phyloP scores from a whole-genome alignment of 805 yeast species.

The Blastobotrys mokoenaii region DNA sequence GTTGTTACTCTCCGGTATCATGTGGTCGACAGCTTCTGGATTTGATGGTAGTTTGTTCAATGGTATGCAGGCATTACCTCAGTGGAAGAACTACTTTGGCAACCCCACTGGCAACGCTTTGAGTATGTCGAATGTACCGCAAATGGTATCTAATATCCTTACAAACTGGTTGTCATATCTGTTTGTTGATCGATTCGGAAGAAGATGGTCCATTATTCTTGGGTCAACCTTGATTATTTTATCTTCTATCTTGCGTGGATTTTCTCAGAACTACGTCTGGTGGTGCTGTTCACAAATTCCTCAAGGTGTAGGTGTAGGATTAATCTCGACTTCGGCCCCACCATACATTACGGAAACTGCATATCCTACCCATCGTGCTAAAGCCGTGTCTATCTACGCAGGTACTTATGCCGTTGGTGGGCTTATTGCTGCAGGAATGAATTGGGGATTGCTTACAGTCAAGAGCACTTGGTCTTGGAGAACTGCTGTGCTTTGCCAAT shows the following conservation, averaged over 20 bases:
- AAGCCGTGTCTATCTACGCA: slow-evolving; percentile 52
- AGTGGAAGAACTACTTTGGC: slow-evolving; percentile 11
- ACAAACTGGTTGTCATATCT: slow-evolving; percentile 47
- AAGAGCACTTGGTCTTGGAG: slow-evolving; percentile 54
- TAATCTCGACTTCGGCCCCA: slow-evolving; percentile 69
- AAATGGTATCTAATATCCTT: slow-evolving; percentile 35
- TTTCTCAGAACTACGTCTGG: slow-evolving; percentile 41
- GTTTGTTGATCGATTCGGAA: slow-evolving; percentile 52
- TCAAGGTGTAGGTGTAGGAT: slow-evolving; percentile 68
- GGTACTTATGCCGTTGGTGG: slow-evolving; percentile 66
- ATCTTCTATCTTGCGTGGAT: slow-evolving; percentile 46
- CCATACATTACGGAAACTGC: slow-evolving; percentile 72
- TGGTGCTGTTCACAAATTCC: slow-evolving; percentile 62
- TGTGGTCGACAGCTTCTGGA: slow-evolving; percentile 10
- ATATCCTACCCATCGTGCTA: slow-evolving; percentile 56
- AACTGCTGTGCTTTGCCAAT: slow-evolving; percentile 65
- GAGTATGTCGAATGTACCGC: slow-evolving; percentile 5
- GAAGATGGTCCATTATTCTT: slow-evolving; percentile 49
- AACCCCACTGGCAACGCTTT: slow-evolving; percentile 10
- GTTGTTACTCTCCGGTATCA: slow-evolving; percentile 7
- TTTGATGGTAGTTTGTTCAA: slow-evolving; percentile 16
- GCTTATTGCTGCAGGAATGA: slow-evolving; percentile 66
- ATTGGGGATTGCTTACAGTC: slow-evolving; percentile 48
- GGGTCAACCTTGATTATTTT: slow-evolving; percentile 49
- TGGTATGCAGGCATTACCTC: slow-evolving; percentile 19